phyloP scores from a whole-genome alignment of 441 rosid species.

The Populus tomentosa region DNA sequence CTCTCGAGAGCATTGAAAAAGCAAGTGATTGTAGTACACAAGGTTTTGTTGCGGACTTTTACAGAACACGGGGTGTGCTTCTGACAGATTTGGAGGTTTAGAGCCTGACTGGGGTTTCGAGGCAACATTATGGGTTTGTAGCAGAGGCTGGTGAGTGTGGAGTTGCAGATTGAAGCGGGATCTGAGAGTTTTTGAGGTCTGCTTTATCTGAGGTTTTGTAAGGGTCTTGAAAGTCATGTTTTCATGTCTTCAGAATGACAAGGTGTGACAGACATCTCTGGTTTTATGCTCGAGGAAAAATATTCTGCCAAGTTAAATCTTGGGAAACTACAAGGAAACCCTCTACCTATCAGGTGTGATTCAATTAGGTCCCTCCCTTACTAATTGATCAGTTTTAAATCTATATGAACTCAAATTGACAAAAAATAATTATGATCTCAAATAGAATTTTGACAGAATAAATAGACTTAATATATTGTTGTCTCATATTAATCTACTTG shows the following conservation, averaged over 20 bases:
- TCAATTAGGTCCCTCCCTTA: neutral
- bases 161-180: conserved; percentile 7
- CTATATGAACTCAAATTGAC: neutral
- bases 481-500: no score
- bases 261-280: neutral
- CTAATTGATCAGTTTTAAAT: neutral
- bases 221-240: conserved; percentile 14
- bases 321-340: neutral
- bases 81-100: no score
- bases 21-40: conserved; percentile 19
- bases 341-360: neutral
- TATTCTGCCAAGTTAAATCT: neutral
- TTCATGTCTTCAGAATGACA: neutral
- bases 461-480: no score
- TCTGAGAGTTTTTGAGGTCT: conserved; percentile 1
- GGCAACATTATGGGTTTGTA: neutral
- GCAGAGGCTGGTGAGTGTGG: neutral
- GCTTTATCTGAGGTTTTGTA: conserved; percentile 16
- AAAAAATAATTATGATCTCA: neutral
- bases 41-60: conserved; percentile 35
- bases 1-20: conserved; percentile 48
- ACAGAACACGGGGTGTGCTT: conserved; percentile 46
- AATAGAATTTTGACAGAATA: neutral
- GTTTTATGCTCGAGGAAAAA: neutral
- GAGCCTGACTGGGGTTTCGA: no score